Percentiles rank a stretch among this genome's conserved stretches.
phyloP scores from a whole-genome alignment of 2,329 filamentous ascomycete genomes.

The Fusarium sp. region DNA sequence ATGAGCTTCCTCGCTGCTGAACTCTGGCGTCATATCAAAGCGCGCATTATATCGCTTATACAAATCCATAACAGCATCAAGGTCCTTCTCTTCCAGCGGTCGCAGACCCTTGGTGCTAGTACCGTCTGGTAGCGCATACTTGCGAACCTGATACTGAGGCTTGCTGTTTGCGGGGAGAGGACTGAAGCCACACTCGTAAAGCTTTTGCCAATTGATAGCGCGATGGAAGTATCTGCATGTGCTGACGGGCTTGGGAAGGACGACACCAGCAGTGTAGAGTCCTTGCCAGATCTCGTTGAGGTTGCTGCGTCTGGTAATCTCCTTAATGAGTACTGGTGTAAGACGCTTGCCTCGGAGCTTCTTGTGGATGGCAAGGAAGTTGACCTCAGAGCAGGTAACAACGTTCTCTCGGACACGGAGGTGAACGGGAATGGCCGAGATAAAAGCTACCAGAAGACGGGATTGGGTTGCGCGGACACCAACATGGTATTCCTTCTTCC shows the following conservation, averaged over 20 bases:
- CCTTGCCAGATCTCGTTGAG: constrained; percentile 89
- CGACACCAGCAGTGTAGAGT: constrained; percentile 92
- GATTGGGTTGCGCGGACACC: constrained; percentile 88
- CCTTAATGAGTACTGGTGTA: constrained; percentile 94
- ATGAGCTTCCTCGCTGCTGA: constrained; percentile 80
- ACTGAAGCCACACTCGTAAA: constrained; percentile 94
- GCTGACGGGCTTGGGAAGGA: constrained; percentile 90
- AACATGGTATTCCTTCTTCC: constrained; percentile 94
- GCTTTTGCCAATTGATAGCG: constrained; percentile 93
- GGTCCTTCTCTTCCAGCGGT: constrained; percentile 81
- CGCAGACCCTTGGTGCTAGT: constrained; percentile 81
- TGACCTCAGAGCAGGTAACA: constrained; percentile 89
- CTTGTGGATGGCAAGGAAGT: constrained; percentile 98
- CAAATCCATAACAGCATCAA: constrained; percentile 78
- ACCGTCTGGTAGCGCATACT: constrained; percentile 82
- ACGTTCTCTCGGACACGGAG: constrained; percentile 81
- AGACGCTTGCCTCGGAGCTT: constrained; percentile 94
- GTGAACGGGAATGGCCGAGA: constrained; percentile 89
- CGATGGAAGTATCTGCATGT: constrained; percentile 97
- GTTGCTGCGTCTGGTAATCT: constrained; percentile 94
- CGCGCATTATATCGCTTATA: constrained; percentile 80
- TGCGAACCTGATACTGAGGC: constrained; percentile 83
- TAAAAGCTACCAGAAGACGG: constrained; percentile 91
- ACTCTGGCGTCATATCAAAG: constrained; percentile 87
- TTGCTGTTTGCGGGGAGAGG: constrained; percentile 86